Conservation (phyloP, 805 yeast genomes). For the Monosporozyma aerobia region DNA sequence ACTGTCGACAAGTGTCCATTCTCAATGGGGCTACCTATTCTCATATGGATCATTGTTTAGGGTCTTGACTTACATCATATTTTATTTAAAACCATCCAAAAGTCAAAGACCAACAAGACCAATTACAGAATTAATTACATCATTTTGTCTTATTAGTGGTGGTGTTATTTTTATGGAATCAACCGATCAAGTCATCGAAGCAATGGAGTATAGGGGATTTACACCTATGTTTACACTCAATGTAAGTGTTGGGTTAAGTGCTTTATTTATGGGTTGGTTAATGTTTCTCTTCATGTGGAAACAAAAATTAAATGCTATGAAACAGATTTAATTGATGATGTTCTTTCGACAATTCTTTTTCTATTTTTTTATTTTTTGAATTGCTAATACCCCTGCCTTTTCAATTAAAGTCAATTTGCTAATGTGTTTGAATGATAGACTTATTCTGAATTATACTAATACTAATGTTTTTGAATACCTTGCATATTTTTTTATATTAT, state of each 20-base stretch:
- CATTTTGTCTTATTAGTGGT: constrained; percentile 77
- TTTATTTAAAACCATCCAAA: constrained; percentile 37
- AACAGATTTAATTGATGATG: neutral
- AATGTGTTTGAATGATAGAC: too few relatives aligned
- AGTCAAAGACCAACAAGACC: constrained; percentile 54
- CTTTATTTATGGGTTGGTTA: constrained; percentile 82
- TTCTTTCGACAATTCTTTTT: too few relatives aligned
- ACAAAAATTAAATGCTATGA: neutral
- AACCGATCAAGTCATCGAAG: constrained; percentile 75
- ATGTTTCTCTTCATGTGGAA: constrained; percentile 49
- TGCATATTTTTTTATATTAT: too few relatives aligned
- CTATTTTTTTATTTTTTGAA: neutral
- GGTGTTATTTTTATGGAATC: constrained; percentile 90
- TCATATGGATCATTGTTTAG: constrained; percentile 78
- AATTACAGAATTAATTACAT: constrained; percentile 70
- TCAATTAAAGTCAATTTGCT: too few relatives aligned
- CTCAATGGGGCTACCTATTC: constrained; percentile 86
- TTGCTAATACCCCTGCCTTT: too few relatives aligned
- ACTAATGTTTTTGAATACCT: too few relatives aligned
- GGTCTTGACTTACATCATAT: constrained; percentile 48
- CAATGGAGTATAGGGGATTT: constrained; percentile 71
- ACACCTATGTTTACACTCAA: constrained; percentile 89
- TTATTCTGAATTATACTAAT: too few relatives aligned
- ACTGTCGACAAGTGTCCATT: constrained; percentile 70
- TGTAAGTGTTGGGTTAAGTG: constrained; percentile 67